phyloP scores from a whole-genome alignment of 2,329 filamentous ascomycete species.

The Trichoderma sp. region DNA sequence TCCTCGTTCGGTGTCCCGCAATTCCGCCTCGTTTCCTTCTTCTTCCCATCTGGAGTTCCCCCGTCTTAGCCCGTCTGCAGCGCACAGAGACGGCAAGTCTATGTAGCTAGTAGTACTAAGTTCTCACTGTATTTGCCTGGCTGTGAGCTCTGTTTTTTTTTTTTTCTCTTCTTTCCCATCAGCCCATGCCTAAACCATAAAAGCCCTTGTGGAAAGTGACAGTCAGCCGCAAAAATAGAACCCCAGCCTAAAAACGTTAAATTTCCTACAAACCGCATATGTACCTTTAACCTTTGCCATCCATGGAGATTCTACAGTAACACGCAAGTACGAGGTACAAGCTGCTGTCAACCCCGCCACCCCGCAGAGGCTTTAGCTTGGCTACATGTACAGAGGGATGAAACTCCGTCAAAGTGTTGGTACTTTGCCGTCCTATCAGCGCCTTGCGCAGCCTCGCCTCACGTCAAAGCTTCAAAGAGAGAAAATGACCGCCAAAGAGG shows the following conservation, averaged over 20 bases:
- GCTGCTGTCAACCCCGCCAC: constrained; percentile 6
- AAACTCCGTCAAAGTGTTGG: background rate
- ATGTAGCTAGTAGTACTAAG: background rate
- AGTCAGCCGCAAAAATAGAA: background rate
- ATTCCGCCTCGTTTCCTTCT: constrained; percentile 3
- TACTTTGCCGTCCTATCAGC: background rate
- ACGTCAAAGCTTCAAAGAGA: background rate
- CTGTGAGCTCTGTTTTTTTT: background rate
- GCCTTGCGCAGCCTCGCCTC: background rate
- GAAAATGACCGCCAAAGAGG: background rate
- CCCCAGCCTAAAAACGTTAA: background rate
- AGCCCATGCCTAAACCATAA: background rate
- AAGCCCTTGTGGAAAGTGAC: background rate
- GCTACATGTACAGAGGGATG: background rate
- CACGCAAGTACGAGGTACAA: background rate
- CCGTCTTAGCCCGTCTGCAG: background rate
- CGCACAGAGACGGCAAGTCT: background rate
- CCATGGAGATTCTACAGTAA: background rate
- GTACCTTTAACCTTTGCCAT: background rate
- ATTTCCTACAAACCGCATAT: background rate
- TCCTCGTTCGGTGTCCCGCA: background rate
- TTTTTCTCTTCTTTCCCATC: background rate
- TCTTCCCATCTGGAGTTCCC: background rate
- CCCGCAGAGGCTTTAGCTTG: background rate
- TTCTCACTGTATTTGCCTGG: background rate